Evolutionary conservation across 2,329 filamentous ascomycete genomes (phyloP).

Genomic region (Exophiala oligosperma): DNA sequence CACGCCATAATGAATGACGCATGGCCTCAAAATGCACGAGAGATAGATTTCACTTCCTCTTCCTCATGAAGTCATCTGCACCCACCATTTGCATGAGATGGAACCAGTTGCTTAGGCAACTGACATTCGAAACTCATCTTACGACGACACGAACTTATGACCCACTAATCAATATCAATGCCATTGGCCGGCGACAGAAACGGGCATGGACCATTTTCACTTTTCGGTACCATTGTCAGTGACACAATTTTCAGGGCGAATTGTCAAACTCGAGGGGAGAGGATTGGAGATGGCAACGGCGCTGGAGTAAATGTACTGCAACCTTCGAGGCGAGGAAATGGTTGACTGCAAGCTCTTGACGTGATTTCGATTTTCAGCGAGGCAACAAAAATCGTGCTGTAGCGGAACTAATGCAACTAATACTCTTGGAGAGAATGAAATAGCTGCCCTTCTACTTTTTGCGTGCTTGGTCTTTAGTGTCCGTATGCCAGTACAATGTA

Average conservation of each 20-base stretch:
- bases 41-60: background rate
- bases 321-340: background rate
- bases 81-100: background rate
- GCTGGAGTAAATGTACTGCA: background rate
- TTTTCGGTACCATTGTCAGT: slow-evolving; percentile 7
- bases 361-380: background rate
- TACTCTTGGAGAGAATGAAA: slow-evolving; percentile 9
- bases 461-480: no score
- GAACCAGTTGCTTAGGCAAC: background rate
- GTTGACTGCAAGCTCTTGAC: background rate
- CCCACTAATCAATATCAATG: slow-evolving; percentile 19
- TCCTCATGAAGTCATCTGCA: background rate
- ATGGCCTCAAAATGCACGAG: background rate
- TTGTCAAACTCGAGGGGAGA: background rate
- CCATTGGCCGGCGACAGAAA: slow-evolving; percentile 1
- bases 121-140: slow-evolving; percentile 13
- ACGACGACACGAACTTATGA: slow-evolving; percentile 27
- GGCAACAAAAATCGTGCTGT: slow-evolving; percentile 13
- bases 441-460: background rate
- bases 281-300: slow-evolving; percentile 10
- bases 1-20: background rate
- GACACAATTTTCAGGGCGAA: slow-evolving; percentile 11
- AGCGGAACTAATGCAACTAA: slow-evolving; percentile 11
- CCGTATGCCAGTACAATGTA: background rate
- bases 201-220: background rate